These are phyloP conservation scores for Cutaneotrichosporon cutaneum DNA, from an alignment of 1,284 basidiomycete genomes.

Conservation along the genomic window DNA sequence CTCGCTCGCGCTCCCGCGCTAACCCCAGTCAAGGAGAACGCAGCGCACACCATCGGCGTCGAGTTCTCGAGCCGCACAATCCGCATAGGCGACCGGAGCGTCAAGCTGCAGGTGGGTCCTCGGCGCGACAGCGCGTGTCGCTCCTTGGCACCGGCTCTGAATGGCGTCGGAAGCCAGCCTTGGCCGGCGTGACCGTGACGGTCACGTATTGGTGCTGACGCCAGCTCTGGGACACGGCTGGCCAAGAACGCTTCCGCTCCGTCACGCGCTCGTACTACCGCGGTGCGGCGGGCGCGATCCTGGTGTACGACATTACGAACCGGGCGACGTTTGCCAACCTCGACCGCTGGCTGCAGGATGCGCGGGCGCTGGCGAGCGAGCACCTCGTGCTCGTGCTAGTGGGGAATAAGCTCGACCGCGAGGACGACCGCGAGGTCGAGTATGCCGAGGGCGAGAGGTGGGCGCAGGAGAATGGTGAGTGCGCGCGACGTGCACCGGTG, in stretches of 20 bases:
- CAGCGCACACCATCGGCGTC: slow-evolving; percentile 95
- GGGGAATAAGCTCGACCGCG: slow-evolving; percentile 91
- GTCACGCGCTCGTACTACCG: slow-evolving; percentile 96
- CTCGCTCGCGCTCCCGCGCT: not conserved
- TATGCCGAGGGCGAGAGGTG: slow-evolving; percentile 90
- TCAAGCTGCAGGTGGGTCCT: slow-evolving; percentile 81
- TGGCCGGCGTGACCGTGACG: slow-evolving; percentile 9
- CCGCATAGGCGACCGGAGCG: slow-evolving; percentile 83
- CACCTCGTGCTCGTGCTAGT: slow-evolving; percentile 88
- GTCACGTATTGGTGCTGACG: not conserved
- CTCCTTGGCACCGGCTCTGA: not conserved
- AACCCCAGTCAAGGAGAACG: slow-evolving; percentile 83
- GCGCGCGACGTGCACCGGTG: not conserved
- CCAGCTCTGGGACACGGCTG: slow-evolving; percentile 95
- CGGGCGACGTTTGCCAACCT: slow-evolving; percentile 69
- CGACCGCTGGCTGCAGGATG: slow-evolving; percentile 85
- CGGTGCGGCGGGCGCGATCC: slow-evolving; percentile 87
- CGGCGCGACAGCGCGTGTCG: not conserved
- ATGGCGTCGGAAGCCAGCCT: not conserved
- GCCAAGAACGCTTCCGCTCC: slow-evolving; percentile 92
- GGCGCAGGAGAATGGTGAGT: slow-evolving; percentile 86
- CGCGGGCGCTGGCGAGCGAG: slow-evolving; percentile 76
- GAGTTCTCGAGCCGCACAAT: slow-evolving; percentile 89
- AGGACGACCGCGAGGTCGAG: slow-evolving; percentile 91
- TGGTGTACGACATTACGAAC: slow-evolving; percentile 93